Percentiles rank a stretch among this genome's conserved stretches.
Evolutionary conservation across 2,329 filamentous ascomycete genomes (phyloP).

Genomic region (Neonectria faginata): DNA sequence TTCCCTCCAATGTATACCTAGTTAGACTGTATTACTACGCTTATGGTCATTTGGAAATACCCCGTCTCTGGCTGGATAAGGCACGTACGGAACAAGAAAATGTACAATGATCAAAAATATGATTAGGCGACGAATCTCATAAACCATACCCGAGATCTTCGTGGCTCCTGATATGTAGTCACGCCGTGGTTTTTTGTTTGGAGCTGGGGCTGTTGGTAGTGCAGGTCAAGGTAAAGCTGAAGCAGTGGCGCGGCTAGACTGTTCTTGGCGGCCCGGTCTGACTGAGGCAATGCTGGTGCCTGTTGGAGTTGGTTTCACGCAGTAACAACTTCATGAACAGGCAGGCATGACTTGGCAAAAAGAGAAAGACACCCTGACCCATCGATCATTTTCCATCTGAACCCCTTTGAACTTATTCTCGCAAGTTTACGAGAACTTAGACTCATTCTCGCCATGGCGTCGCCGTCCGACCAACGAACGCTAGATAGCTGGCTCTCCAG

Average conservation of each 20-base stretch:
- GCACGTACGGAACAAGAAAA: background rate
- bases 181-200: too few species aligned
- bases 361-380: background rate
- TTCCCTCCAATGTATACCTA: conserved; percentile 3
- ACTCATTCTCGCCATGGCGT: conserved; percentile 15
- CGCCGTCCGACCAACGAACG: conserved; percentile 40
- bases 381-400: too few species aligned
- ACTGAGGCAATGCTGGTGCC: conserved; percentile 36
- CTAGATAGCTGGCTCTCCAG: conserved; percentile 46
- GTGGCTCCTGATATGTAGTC: too few species aligned
- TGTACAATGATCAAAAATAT: conserved; percentile 22
- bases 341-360: conserved; percentile 1
- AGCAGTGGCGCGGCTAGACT: conserved; percentile 15
- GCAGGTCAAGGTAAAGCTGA: conserved; percentile 16
- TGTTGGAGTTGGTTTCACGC: conserved; percentile 27
- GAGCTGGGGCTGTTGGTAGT: background rate
- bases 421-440: too few species aligned
- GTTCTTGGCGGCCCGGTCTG: conserved; percentile 16
- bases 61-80: conserved; percentile 15
- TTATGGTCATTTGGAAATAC: conserved; percentile 27
- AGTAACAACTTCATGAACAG: background rate
- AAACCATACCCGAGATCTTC: background rate
- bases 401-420: background rate
- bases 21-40: conserved; percentile 18
- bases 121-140: background rate